Base-by-base conservation (phyloP, 345 rosid species). In the Salix brachista region DNA sequence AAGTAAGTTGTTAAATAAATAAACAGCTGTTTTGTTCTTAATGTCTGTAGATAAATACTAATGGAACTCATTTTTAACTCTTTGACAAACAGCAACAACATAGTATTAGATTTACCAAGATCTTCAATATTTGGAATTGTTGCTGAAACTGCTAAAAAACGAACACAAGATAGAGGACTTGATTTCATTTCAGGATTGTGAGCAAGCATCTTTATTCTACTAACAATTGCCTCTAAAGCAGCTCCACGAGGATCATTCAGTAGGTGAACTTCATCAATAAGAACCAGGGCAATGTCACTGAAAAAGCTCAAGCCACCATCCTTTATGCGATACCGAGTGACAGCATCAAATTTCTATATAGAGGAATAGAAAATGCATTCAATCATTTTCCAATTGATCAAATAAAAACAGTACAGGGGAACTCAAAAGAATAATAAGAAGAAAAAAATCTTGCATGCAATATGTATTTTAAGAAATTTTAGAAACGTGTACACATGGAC, bases 161-260 rank as follows among this genome's bases (percentile, higher is more conserved):
- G 97, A 70, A 93, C 90, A 36, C 82, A 70, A 41, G 93, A 94
- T 65, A 96, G 87, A 84, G 96, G 79, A 81, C 94, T 88, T 65
- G 86, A 87, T 78, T 88, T 93, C 86, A 96, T 84, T 73, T 91
- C 96, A 67, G 86, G 91, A 76, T 85, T 91, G 72, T 84, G 82
- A 77, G 99, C 81, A 66, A 96, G 92, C 91, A 96, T 90, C 82
- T 92, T 96, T 83, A 92, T 87, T 84, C 97, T 91, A 85, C 98
- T 90, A 88, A 93, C 93, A 65, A 96, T 85, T 82, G 99, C 99
- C 87, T 96, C 98, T 67, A 93, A 85, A 81, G 90, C 91, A 64
- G 97, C 99, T 81, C 99, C 99, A 21, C 99, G 98, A 11, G 89
- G 91, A 84, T 96, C 98, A 88, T 91, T 96, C 84, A 96, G 85